Evolutionary conservation across 176 grass and related monocot species (phyloP).

Genomic region (Avena sativa): DNA sequence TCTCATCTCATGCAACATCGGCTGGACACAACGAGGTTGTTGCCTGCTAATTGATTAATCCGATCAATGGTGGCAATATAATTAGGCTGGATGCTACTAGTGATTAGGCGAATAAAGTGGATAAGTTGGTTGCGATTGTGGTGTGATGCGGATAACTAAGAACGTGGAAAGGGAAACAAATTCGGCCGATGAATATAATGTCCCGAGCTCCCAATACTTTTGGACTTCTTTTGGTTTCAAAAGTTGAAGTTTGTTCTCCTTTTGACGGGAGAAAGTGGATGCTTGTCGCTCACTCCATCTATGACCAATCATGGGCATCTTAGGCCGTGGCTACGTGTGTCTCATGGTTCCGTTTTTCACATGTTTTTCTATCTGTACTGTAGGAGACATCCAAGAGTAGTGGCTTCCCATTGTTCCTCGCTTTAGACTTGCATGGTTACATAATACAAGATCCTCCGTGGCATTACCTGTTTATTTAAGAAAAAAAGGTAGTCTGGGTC

Average conservation of each 20-base stretch:
- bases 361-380: not conserved
- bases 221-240: not conserved
- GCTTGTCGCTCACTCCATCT: not conserved
- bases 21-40: too few species aligned
- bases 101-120: slow-evolving; percentile 11
- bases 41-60: not conserved
- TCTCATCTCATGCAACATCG: too few species aligned
- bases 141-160: not conserved
- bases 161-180: not conserved
- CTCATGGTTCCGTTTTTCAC: not conserved
- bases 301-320: not conserved
- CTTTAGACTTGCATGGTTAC: too few species aligned
- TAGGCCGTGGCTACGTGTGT: not conserved
- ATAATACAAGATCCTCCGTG: too few species aligned
- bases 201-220: not conserved
- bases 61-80: not conserved
- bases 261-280: not conserved
- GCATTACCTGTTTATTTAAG: too few species aligned
- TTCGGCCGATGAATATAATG: not conserved
- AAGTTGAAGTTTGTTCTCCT: slow-evolving; percentile 31
- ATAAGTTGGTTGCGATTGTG: not conserved
- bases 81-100: not conserved
- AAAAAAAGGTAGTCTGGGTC: too few species aligned
- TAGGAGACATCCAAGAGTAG: too few species aligned
- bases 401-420: too few species aligned